Base-by-base conservation (phyloP, 2,329 filamentous ascomycete genomes). In the Myriosclerotinia duriaeana region DNA sequence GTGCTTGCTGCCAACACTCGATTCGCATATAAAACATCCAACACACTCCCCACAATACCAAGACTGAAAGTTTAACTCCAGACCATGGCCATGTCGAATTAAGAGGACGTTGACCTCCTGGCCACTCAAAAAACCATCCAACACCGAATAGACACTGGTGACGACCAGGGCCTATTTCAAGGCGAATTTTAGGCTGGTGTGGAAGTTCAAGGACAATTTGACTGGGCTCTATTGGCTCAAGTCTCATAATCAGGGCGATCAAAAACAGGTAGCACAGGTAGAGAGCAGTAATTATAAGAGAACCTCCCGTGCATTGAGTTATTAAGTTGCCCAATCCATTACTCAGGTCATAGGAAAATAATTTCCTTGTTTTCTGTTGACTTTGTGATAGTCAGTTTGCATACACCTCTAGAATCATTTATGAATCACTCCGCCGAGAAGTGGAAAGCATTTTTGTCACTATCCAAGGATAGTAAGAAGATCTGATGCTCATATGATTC, bases 61-160 rank as follows among this genome's bases (percentile, higher is more conserved):
- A 53, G 42, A 74, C 59, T n/a, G 71, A 71, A 36, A 71, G 70
- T 61, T 70, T 73, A 5, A 72, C 68, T 30, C 71, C 70, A 61
- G 67, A 66, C 70, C 72, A 73, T 34, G 69, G 72, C 72, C 72
- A 74, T 56, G 70, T 72, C 26, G 72, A 73, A 56, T 71, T 71
- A 38, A 73, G 55, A 42, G 69, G 71, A 38, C 66, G 71, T 59
- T 67, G 67, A 11, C 69, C 69, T 66, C 68, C 58, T 36, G 71
- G 71, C 71, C 71, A 73, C 58, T 74, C 72, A 50, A 72, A 70
- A 67, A 72, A 72, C 69, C 71, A 74, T 59, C 68, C 71, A 50
- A 69, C 60, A 48, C 67, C 71, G 46, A 69, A 72, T 14, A 71
- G 44, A n/a, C 63, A 66, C 26, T 60, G 44, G 8, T 69, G 46